Conservation (phyloP, 768 basidiomycete genomes). For the Suillus occidentalis region DNA sequence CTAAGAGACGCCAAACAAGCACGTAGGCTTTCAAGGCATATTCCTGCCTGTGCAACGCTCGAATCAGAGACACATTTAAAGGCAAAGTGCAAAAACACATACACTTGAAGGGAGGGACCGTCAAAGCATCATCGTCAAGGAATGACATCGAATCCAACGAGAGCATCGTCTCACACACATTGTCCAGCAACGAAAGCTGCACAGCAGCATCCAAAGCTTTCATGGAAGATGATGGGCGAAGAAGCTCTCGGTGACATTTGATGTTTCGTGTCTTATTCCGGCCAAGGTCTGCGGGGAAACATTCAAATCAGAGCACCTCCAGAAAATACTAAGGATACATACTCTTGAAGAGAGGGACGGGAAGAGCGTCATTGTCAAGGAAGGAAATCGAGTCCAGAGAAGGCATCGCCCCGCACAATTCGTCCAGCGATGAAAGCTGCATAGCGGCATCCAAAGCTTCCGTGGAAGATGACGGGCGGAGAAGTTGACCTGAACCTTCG, state of each 20-base stretch:
- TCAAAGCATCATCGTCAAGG: neutral
- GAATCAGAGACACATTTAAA: neutral
- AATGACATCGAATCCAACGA: neutral
- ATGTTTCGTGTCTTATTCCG: neutral
- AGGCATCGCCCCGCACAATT: neutral
- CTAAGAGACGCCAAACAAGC: neutral
- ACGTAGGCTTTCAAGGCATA: neutral
- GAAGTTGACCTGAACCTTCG: neutral
- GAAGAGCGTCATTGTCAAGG: neutral
- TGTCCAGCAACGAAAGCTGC: neutral
- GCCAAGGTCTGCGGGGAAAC: neutral
- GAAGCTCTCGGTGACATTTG: neutral
- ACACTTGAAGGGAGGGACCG: neutral
- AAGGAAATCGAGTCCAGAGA: neutral
- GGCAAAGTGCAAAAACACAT: neutral
- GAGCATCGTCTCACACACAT: neutral
- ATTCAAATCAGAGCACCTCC: neutral
- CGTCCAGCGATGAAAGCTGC: neutral
- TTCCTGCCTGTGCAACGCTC: neutral
- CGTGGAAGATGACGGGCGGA: neutral
- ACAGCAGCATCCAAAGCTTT: neutral
- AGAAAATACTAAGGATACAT: neutral
- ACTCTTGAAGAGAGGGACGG: neutral
- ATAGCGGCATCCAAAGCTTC: slow-evolving; percentile 1
- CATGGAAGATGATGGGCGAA: neutral